Base-by-base conservation (phyloP, 805 yeast species). In the Metschnikowia lachancei region DNA sequence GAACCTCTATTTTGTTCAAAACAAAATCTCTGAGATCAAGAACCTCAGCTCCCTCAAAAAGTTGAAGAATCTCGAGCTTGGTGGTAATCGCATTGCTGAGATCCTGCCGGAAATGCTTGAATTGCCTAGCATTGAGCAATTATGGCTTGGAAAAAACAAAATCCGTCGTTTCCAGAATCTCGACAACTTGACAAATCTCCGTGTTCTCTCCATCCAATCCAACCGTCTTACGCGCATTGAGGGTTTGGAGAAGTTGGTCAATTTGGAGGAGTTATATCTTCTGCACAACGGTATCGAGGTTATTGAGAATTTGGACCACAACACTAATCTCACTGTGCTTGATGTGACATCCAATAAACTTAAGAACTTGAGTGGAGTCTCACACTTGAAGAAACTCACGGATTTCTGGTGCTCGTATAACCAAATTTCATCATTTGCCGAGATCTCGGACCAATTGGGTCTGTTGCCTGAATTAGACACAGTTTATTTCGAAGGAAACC, bases 381-480 rank as follows among this genome's bases (percentile, higher is more conserved):
- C 72, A 1, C 94, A 86, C 55, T 74, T 94, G 47, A 63, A 54
- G 0, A 59, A 83, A n/a, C 72, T 94, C 47, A 90, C 96, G 8
- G 99, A 94, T 65, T 71, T 94, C 44, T 94, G 99, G 99, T 89
- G 95, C 20, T 86, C 96, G 0, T 79, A 80, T 58, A 94, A 92
- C 64, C 65, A 78, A 56, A 64, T 94, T 18, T 76, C 79, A 29
- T 72, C 80, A 34, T 91, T 87, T 64, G 81, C 82, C 29, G 83
- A 88, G 42, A 68, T 94, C 38, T 82, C 80, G 42, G 63, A 75
- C 17, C 83, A 88, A 60, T 74, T 94, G 49, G 80, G 82, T 12
- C 69, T 70, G 33, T 69, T 88, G 42, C 77, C 80, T 1, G 70
- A 77, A 5, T 70, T 94, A 43, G 95, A 89, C 42, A 89, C 96